Evolutionary conservation across 2,329 filamentous ascomycete species (phyloP).

Genomic region (Zymoseptoria passerinii): DNA sequence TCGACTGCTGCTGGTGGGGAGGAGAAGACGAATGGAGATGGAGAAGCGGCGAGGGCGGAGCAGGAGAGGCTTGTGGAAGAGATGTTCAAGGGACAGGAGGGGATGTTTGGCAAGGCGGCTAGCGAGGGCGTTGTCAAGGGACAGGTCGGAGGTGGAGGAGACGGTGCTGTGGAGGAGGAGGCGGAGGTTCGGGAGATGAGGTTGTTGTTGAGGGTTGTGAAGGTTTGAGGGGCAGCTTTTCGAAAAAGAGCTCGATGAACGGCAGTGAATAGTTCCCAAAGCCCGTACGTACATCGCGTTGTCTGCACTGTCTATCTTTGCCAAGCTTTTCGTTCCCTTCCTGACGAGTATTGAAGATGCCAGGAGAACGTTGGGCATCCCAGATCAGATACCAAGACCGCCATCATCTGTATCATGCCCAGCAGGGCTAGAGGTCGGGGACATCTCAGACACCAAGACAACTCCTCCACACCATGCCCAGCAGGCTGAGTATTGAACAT

Average conservation of each 20-base stretch:
- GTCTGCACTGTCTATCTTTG: too few species aligned
- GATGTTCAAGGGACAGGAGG: slow-evolving; percentile 29
- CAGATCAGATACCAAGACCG: too few species aligned
- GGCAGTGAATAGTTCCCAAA: background rate
- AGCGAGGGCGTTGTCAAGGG: slow-evolving; percentile 24
- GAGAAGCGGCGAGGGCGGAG: slow-evolving; percentile 24
- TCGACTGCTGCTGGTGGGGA: slow-evolving; percentile 12
- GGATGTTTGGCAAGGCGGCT: slow-evolving; percentile 30
- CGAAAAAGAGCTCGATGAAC: background rate
- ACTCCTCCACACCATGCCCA: too few species aligned
- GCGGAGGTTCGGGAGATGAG: slow-evolving; percentile 74
- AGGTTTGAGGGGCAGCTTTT: slow-evolving; percentile 42
- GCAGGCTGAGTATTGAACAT: too few species aligned
- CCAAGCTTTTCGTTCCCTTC: too few species aligned
- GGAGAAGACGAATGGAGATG: slow-evolving; percentile 17
- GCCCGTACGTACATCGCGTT: too few species aligned
- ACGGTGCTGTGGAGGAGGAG: slow-evolving; percentile 67
- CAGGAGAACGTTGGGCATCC: too few species aligned
- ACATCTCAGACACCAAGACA: too few species aligned
- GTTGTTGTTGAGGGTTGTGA: slow-evolving; percentile 63
- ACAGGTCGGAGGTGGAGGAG: slow-evolving; percentile 24
- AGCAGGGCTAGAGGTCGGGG: too few species aligned
- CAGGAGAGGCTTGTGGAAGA: slow-evolving; percentile 27
- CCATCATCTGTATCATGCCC: background rate
- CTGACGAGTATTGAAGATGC: too few species aligned